Evolutionary conservation across 164 flowering plant species (phyloP).

Genomic region (Warburgia ugandensis): DNA sequence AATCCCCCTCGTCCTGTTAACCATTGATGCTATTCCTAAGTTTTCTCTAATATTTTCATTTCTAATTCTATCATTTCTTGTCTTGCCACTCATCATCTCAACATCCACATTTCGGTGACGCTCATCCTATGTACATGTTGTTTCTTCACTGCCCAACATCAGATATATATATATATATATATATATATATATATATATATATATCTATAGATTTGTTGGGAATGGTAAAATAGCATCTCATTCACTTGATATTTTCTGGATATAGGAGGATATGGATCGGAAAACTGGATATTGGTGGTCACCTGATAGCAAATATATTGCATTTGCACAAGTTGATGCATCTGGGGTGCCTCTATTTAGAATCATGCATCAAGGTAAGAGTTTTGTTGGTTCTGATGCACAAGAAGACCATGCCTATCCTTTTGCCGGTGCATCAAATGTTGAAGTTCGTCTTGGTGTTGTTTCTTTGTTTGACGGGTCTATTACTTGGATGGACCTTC

Average conservation of each 20-base stretch:
- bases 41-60: no score
- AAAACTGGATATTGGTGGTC: conserved; percentile 99
- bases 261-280: conserved; percentile 94
- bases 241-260: conserved; percentile 12
- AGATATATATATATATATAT: not conserved
- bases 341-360: conserved; percentile 68
- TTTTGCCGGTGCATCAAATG: conserved; percentile 82
- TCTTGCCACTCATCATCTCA: no score
- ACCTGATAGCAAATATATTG: conserved; percentile 77
- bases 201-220: no score
- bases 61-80: no score
- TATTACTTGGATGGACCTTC: conserved; percentile 83
- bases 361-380: conserved; percentile 96
- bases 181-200: not conserved
- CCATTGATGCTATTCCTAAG: no score
- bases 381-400: conserved; percentile 73
- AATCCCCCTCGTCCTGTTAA: no score
- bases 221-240: conserved; percentile 3
- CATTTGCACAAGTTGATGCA: conserved; percentile 83
- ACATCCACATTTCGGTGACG: no score
- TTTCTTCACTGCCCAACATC: not conserved
- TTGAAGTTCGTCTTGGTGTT: conserved; percentile 75
- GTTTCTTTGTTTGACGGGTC: conserved; percentile 58
- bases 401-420: conserved; percentile 97
- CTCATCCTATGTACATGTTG: not conserved